Percentiles rank a stretch among this genome's conserved stretches.
Evolutionary conservation across 2,329 filamentous ascomycete species (phyloP).

Genomic region (Zalaria obscura): DNA sequence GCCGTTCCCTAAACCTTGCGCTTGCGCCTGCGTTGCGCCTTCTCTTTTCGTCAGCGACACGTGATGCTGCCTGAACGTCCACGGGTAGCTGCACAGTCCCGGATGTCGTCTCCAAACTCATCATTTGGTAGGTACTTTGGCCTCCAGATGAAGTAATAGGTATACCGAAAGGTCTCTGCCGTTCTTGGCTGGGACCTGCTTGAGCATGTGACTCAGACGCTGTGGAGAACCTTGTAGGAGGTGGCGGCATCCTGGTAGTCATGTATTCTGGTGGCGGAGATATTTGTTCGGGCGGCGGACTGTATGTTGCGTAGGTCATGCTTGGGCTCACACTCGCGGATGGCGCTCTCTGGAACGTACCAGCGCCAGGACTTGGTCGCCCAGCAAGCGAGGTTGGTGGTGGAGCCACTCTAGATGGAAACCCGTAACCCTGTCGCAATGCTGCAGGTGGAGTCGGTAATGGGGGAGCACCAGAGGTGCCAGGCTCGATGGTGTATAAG

Average conservation of each 20-base stretch:
- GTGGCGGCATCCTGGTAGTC: too few species aligned
- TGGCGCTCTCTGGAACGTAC: slow-evolving; percentile 5
- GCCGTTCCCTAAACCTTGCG: slow-evolving; percentile 63
- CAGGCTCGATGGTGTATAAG: slow-evolving; percentile 28
- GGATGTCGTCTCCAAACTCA: slow-evolving; percentile 37
- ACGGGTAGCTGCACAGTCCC: slow-evolving; percentile 50
- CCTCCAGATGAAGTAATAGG: slow-evolving; percentile 29
- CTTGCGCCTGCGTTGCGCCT: slow-evolving; percentile 77
- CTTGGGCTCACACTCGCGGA: slow-evolving; percentile 29
- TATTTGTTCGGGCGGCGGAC: slow-evolving; percentile 8
- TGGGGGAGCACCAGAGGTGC: slow-evolving; percentile 28
- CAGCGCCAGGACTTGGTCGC: slow-evolving; percentile 17
- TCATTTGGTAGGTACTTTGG: slow-evolving; percentile 36
- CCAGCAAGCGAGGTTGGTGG: slow-evolving; percentile 24
- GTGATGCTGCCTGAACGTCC: slow-evolving; percentile 69
- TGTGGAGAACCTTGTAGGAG: too few species aligned
- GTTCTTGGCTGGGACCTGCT: slow-evolving; percentile 6
- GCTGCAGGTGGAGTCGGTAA: slow-evolving; percentile 32
- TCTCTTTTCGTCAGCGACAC: slow-evolving; percentile 71
- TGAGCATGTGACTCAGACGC: too few species aligned
- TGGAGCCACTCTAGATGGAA: slow-evolving; percentile 17
- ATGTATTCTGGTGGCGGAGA: too few species aligned
- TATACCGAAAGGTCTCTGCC: slow-evolving; percentile 18
- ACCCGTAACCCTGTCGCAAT: slow-evolving; percentile 19
- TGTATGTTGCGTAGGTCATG: slow-evolving; percentile 34